Evolutionary conservation across 2,329 filamentous ascomycete species (phyloP).

Genomic region (Hypomyces perniciosus): DNA sequence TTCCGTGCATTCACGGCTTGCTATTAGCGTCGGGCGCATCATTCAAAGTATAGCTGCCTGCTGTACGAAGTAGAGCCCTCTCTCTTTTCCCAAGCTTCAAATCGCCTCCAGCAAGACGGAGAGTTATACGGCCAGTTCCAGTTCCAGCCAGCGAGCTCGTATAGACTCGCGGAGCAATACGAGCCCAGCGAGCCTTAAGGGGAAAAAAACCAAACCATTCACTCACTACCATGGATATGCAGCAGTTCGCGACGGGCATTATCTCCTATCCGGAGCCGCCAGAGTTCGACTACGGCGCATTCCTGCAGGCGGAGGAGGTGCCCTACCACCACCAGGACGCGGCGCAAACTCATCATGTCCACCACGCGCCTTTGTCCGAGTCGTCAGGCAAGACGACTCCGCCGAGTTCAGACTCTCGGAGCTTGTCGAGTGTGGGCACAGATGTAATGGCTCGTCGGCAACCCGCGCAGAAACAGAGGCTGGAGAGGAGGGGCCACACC

Average conservation of each 20-base stretch:
- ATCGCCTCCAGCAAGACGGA: too few relatives aligned
- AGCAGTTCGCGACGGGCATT: conserved; percentile 21
- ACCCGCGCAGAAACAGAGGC: conserved; percentile 29
- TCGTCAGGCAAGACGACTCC: conserved; percentile 27
- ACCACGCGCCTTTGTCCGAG: conserved; percentile 19
- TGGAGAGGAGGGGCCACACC: conserved; percentile 56
- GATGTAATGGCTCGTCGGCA: conserved; percentile 15
- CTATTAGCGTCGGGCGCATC: background rate
- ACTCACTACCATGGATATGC: conserved; percentile 23
- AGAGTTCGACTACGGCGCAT: conserved; percentile 35
- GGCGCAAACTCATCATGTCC: conserved; percentile 4
- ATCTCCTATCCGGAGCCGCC: conserved; percentile 25
- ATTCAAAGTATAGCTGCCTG: too few relatives aligned
- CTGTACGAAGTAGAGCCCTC: too few relatives aligned
- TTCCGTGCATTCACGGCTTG: background rate
- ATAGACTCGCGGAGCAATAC: too few relatives aligned
- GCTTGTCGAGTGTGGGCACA: conserved; percentile 17
- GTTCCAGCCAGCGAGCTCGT: too few relatives aligned
- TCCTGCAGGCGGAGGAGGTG: conserved; percentile 27
- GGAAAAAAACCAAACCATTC: too few relatives aligned
- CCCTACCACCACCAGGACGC: conserved; percentile 20
- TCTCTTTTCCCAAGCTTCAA: too few relatives aligned
- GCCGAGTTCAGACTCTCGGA: conserved; percentile 22
- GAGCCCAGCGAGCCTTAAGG: too few relatives aligned
- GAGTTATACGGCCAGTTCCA: too few relatives aligned